These are phyloP conservation scores for Daldinia loculata DNA, from an alignment of 495 filamentous ascomycete genomes.

Conservation along the genomic window DNA sequence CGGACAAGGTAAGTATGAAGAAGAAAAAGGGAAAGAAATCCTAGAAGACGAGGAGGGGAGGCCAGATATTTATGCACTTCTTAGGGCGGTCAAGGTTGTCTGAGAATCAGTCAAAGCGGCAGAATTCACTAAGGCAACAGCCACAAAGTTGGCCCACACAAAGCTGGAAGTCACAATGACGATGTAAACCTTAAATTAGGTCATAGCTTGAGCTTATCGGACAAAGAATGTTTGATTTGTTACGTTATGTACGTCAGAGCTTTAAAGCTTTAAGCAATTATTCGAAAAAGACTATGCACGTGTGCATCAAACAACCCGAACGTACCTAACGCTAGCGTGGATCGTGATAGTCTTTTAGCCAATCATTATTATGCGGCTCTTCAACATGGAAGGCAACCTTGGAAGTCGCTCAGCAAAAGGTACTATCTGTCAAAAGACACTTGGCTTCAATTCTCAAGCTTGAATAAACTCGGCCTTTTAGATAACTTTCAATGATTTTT, in stretches of 20 bases:
- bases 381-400: background rate
- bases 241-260: background rate
- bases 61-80: conserved; percentile 19
- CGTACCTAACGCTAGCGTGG: background rate
- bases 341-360: background rate
- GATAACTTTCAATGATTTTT: background rate
- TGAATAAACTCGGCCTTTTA: background rate
- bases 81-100: conserved; percentile 4
- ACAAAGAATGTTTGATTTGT: background rate
- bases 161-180: background rate
- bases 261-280: background rate
- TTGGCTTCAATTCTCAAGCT: background rate
- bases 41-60: conserved; percentile 1
- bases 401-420: background rate
- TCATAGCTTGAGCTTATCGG: background rate
- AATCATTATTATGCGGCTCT: background rate
- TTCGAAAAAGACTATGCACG: background rate
- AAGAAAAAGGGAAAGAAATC: conserved; percentile 48
- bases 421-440: background rate
- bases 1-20: conserved; percentile 82
- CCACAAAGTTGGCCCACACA: background rate
- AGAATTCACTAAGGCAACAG: conserved; percentile 10
- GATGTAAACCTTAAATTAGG: background rate
- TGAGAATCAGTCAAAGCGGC: conserved; percentile 9
- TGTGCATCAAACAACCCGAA: background rate